Percentiles rank a stretch among this genome's conserved stretches.
Conservation (phyloP, 495 filamentous ascomycete species). For the Hamigera avellanea region DNA sequence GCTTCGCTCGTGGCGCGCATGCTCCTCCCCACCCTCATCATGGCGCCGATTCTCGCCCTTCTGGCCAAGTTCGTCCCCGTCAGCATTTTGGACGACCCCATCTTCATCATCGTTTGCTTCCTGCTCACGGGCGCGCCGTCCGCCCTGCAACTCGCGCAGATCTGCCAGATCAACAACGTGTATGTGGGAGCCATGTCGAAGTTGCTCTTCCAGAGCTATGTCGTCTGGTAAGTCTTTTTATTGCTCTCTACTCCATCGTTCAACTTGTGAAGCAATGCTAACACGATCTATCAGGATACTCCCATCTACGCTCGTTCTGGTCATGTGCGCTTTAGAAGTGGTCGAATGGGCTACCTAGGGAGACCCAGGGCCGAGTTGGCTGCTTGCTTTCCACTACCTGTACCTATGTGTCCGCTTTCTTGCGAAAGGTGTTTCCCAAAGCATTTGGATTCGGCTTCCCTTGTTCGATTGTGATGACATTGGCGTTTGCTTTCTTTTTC, state of each 20-base stretch:
- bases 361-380: too few species aligned
- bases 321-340: constrained; percentile 85
- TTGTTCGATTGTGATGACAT: too few species aligned
- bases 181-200: constrained; percentile 89
- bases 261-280: constrained; percentile 9
- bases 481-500: too few species aligned
- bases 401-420: too few species aligned
- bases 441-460: too few species aligned
- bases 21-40: constrained; percentile 82
- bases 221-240: constrained; percentile 61
- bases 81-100: constrained; percentile 93
- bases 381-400: too few species aligned
- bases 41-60: constrained; percentile 87
- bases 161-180: constrained; percentile 96
- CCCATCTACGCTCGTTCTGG: constrained; percentile 80
- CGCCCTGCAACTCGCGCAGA: constrained; percentile 90
- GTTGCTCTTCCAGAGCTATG: constrained; percentile 93
- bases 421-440: too few species aligned
- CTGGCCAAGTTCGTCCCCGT: constrained; percentile 84
- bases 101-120: constrained; percentile 96
- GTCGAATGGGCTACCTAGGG: constrained; percentile 74
- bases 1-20: constrained; percentile 81
- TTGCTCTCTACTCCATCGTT: background rate
- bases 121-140: constrained; percentile 89
- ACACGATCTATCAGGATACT: constrained; percentile 56